These are phyloP conservation scores for Colletotrichum plurivorum DNA, from an alignment of 2,329 filamentous ascomycete genomes.

Conservation along the genomic window DNA sequence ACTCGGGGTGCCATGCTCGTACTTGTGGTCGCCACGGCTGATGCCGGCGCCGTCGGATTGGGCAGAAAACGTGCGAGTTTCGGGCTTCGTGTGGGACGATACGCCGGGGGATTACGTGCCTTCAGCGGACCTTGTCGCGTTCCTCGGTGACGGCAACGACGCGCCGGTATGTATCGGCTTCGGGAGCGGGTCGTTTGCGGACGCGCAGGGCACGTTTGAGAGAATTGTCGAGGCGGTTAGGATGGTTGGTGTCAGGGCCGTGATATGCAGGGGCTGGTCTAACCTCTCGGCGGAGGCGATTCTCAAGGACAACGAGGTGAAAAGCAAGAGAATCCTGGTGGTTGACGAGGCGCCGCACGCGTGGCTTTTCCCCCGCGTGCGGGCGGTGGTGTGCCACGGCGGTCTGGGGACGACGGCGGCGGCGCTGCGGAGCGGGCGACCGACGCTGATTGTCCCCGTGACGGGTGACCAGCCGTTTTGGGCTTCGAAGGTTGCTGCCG, in stretches of 20 bases:
- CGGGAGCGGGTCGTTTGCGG: slow-evolving; percentile 49
- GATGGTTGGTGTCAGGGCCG: slow-evolving; percentile 19
- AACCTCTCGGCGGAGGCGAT: slow-evolving; percentile 5
- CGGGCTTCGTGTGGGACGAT: slow-evolving; percentile 69
- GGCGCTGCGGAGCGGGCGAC: slow-evolving; percentile 32
- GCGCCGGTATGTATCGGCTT: slow-evolving; percentile 52
- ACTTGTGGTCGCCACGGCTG: slow-evolving; percentile 58
- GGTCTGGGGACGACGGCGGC: slow-evolving; percentile 34
- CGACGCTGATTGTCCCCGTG: slow-evolving; percentile 35
- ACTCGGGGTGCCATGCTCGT: slow-evolving; percentile 63
- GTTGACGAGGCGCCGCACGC: slow-evolving; percentile 35
- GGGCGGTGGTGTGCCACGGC: slow-evolving; percentile 37
- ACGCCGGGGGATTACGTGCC: slow-evolving; percentile 59
- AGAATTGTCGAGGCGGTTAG: slow-evolving; percentile 2
- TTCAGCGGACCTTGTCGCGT: slow-evolving; percentile 52
- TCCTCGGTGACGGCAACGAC: slow-evolving; percentile 47
- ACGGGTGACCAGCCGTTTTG: slow-evolving; percentile 39
- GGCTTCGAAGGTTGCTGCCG: slow-evolving; percentile 14
- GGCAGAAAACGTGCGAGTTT: slow-evolving; percentile 66
- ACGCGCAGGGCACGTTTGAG: slow-evolving; percentile 15
- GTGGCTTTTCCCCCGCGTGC: slow-evolving; percentile 35
- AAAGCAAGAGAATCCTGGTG: slow-evolving; percentile 9
- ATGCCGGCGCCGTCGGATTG: slow-evolving; percentile 69
- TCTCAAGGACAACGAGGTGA: neutral
- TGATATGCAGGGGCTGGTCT: slow-evolving; percentile 27